These are phyloP conservation scores for Fusarium bulbicola DNA, from an alignment of 2,329 filamentous ascomycete species.

Conservation along the genomic window DNA sequence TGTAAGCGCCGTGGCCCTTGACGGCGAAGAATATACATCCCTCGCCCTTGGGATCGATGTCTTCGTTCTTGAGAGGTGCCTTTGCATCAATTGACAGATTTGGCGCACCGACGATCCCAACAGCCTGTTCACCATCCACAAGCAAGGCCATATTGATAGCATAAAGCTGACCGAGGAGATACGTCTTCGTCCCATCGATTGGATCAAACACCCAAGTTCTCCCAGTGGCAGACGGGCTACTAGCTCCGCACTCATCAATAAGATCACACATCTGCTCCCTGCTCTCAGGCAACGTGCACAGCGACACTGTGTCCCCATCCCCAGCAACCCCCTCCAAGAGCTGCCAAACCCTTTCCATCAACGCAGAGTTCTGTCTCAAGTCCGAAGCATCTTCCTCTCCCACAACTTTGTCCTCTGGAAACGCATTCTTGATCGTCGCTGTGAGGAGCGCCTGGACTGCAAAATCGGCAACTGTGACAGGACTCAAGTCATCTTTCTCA, in stretches of 20 bases:
- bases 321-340: slow-evolving; percentile 49
- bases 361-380: slow-evolving; percentile 52
- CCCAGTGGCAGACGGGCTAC: slow-evolving; percentile 49
- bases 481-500: slow-evolving; percentile 64
- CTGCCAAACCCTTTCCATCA: slow-evolving; percentile 59
- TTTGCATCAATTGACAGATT: slow-evolving; percentile 53
- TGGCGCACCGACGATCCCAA: slow-evolving; percentile 61
- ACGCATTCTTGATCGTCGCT: slow-evolving; percentile 58
- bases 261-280: slow-evolving; percentile 60
- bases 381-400: slow-evolving; percentile 64
- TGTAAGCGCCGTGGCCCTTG: slow-evolving; percentile 57
- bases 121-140: slow-evolving; percentile 58
- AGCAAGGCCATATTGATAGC: slow-evolving; percentile 66
- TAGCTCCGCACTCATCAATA: slow-evolving; percentile 61
- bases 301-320: slow-evolving; percentile 38
- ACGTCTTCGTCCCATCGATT: slow-evolving; percentile 68
- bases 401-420: slow-evolving; percentile 62
- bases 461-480: slow-evolving; percentile 68
- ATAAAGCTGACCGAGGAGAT: slow-evolving; percentile 62
- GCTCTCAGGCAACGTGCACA: slow-evolving; percentile 49
- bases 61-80: slow-evolving; percentile 53
- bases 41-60: slow-evolving; percentile 53
- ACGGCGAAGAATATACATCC: slow-evolving; percentile 64
- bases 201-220: slow-evolving; percentile 69
- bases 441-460: slow-evolving; percentile 66